These are phyloP conservation scores for Misopates orontium DNA, from an alignment of 257 asterid species.

Conservation along the genomic window DNA sequence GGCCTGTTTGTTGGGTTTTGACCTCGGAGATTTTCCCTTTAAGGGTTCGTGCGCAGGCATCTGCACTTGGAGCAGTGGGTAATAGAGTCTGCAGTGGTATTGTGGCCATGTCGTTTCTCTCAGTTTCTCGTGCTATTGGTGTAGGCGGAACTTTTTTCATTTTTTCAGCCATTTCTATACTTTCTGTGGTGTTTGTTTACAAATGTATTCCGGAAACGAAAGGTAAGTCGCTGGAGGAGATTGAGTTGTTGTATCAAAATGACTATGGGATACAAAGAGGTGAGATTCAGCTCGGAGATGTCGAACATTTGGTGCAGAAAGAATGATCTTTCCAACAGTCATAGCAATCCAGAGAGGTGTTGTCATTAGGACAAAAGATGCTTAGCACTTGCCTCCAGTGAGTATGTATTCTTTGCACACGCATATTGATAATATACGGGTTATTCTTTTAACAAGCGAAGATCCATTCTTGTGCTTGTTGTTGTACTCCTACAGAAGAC, in stretches of 20 bases:
- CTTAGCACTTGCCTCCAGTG: neutral
- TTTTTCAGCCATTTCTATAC: constrained; percentile 55
- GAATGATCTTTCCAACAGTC: constrained; percentile 4
- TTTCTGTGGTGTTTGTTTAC: constrained; percentile 59
- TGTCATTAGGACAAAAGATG: neutral
- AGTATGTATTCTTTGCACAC: neutral
- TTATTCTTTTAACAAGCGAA: neutral
- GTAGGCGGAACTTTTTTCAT: constrained; percentile 71
- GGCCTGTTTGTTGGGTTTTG: constrained; percentile 90
- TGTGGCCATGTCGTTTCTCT: constrained; percentile 84
- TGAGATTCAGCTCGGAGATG: constrained; percentile 71
- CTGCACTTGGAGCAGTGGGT: constrained; percentile 90
- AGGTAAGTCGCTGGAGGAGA: constrained; percentile 89
- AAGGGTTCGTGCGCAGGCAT: constrained; percentile 81
- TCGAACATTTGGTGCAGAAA: constrained; percentile 67
- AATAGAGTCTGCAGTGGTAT: constrained; percentile 84
- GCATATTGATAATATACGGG: too few relatives aligned
- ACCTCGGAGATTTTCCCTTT: constrained; percentile 87
- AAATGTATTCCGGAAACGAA: constrained; percentile 72
- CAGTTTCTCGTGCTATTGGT: constrained; percentile 58
- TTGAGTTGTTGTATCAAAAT: constrained; percentile 63
- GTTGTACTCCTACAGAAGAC: too few relatives aligned
- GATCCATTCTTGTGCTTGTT: too few relatives aligned
- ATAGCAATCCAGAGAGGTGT: neutral
- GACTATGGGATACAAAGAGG: constrained; percentile 40